These are phyloP conservation scores for Curvularia sp. DNA, from an alignment of 2,329 filamentous ascomycete species.

Conservation along the genomic window DNA sequence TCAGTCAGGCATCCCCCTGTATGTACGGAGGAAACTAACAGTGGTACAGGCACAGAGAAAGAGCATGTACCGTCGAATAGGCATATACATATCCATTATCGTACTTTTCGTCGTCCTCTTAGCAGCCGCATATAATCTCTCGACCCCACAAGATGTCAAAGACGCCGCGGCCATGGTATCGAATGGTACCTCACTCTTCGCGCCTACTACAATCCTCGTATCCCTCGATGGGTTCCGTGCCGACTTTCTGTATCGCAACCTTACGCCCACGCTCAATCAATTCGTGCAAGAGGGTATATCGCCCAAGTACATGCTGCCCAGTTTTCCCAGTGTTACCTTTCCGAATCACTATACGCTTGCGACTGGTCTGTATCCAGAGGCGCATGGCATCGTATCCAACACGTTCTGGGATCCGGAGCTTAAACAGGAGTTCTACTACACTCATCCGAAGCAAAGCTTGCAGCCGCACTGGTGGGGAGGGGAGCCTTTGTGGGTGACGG, in stretches of 20 bases:
- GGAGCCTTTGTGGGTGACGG: constrained; percentile 92
- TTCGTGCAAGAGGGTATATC: constrained; percentile 86
- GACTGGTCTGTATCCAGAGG: constrained; percentile 90
- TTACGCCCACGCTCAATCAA: constrained; percentile 82
- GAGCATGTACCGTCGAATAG: constrained; percentile 51
- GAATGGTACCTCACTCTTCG: constrained; percentile 90
- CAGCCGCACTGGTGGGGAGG: constrained; percentile 93
- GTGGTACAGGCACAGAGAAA: constrained; percentile 35
- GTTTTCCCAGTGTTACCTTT: constrained; percentile 95
- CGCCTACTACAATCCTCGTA: constrained; percentile 89
- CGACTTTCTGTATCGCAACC: constrained; percentile 82
- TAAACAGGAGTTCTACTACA: constrained; percentile 85
- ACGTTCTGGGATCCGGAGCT: constrained; percentile 88
- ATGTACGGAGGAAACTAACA: constrained; percentile 49
- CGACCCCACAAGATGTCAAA: constrained; percentile 38
- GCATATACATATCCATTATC: constrained; percentile 56
- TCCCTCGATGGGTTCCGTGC: constrained; percentile 96
- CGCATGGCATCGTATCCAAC: constrained; percentile 92
- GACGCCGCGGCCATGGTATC: constrained; percentile 53
- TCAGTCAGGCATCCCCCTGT: constrained; percentile 14
- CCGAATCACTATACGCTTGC: constrained; percentile 93
- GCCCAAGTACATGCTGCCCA: constrained; percentile 89
- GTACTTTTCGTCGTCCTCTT: constrained; percentile 64
- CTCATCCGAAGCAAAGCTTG: constrained; percentile 75
- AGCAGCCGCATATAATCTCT: constrained; percentile 65